Evolutionary conservation across 225 moss, liverwort and hornwort species (phyloP).

Genomic region (Straminergon stramineum): DNA sequence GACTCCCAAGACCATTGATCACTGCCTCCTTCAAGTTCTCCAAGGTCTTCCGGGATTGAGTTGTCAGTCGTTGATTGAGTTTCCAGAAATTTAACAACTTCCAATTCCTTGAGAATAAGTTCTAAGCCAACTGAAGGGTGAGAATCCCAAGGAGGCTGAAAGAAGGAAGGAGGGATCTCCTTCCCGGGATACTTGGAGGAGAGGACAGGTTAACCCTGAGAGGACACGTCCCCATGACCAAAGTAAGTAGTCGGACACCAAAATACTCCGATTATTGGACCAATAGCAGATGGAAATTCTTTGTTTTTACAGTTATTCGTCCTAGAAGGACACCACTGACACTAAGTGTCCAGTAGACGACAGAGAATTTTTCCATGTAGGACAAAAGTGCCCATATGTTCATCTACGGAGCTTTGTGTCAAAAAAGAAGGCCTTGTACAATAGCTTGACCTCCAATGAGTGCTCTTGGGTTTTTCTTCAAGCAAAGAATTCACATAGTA

Average conservation of each 20-base stretch:
- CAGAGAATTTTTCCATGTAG: neutral
- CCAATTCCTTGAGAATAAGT: neutral
- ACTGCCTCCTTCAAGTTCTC: neutral
- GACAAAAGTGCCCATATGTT: neutral
- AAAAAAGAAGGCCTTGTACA: neutral
- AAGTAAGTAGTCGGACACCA: neutral
- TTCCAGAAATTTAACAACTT: neutral
- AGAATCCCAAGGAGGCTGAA: neutral
- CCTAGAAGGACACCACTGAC: rapidly evolving
- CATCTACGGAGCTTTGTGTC: no score
- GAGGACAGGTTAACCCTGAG: neutral
- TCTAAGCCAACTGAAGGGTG: neutral
- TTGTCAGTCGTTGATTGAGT: neutral
- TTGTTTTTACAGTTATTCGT: neutral
- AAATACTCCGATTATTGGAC: neutral
- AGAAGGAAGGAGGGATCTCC: neutral
- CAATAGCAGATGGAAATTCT: neutral
- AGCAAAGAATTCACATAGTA: neutral
- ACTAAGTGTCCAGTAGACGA: neutral
- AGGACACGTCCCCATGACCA: neutral
- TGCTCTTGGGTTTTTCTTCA: neutral
- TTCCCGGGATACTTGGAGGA: neutral
- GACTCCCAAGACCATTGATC: no score
- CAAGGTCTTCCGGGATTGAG: neutral
- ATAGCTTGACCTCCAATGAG: neutral